Conservation (phyloP, 768 basidiomycete species). For the Sporobolomyces phaffii region DNA sequence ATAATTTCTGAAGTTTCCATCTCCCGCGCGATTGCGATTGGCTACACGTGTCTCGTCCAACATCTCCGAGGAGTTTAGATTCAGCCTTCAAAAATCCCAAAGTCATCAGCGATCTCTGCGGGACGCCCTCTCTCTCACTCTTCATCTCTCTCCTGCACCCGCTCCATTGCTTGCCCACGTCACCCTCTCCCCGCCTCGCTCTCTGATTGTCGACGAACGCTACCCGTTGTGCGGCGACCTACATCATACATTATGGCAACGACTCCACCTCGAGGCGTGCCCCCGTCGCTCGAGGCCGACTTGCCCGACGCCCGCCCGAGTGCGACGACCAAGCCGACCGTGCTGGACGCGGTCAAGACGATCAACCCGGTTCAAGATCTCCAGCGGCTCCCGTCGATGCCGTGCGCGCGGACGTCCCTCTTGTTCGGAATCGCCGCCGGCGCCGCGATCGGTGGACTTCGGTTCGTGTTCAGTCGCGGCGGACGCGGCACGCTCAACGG, state of each 20-base stretch:
- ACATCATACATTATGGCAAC: slow-evolving; percentile 17
- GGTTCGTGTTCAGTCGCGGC: slow-evolving; percentile 30
- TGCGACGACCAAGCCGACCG: neutral
- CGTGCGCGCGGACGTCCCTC: slow-evolving; percentile 34
- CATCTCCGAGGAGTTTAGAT: no score
- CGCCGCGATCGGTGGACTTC: slow-evolving; percentile 22
- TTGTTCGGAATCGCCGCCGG: slow-evolving; percentile 38
- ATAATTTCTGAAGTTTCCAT: no score
- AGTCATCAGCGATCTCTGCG: no score
- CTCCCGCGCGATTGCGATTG: no score
- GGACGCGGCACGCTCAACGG: slow-evolving; percentile 14
- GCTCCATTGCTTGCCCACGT: no score
- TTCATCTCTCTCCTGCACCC: no score
- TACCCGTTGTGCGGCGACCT: no score
- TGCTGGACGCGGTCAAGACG: slow-evolving; percentile 29
- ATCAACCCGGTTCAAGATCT: slow-evolving; percentile 37
- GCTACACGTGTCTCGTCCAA: no score
- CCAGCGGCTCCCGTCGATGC: slow-evolving; percentile 30
- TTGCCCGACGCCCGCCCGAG: neutral
- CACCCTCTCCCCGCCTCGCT: no score
- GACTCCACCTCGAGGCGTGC: slow-evolving; percentile 5
- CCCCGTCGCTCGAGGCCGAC: slow-evolving; percentile 10
- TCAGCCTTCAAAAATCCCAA: no score
- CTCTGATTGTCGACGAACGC: no score
- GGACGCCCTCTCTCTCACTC: no score